A percentile compares a stretch with the other conserved stretches of the same genome.
Conservation (phyloP, 2,329 filamentous ascomycete species). For the Fusarium sulawesiense region DNA sequence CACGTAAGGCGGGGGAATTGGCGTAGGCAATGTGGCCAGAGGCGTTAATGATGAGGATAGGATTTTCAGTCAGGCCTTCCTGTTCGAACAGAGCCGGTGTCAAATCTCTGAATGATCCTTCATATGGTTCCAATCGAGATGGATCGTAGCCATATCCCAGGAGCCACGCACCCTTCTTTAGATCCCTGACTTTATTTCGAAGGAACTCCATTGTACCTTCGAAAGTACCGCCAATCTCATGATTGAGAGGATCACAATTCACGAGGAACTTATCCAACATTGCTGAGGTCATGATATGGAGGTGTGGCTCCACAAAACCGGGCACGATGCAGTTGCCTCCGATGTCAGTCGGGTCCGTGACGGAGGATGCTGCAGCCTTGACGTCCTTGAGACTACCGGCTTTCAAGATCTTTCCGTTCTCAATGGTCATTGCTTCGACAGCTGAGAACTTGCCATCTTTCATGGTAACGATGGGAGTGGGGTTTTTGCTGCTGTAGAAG, state of each 20-base stretch:
- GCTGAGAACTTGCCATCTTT: neutral
- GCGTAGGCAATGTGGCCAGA: neutral
- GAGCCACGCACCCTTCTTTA: neutral
- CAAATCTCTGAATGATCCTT: neutral
- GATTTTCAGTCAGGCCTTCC: neutral
- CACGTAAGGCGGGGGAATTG: neutral
- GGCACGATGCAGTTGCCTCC: neutral
- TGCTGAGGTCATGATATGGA: neutral
- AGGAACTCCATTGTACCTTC: neutral
- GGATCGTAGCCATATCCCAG: neutral
- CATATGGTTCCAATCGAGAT: neutral
- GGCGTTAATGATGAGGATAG: neutral
- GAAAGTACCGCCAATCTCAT: neutral
- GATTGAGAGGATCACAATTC: neutral
- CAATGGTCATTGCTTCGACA: neutral
- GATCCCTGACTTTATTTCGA: neutral
- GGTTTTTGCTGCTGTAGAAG: neutral
- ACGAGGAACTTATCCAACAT: neutral
- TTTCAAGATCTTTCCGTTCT: neutral
- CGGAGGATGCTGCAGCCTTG: neutral
- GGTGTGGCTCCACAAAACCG: neutral
- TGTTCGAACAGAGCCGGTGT: neutral
- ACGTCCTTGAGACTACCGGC: neutral
- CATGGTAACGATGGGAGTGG: neutral
- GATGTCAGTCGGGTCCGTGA: neutral